Evolutionary conservation across 2,329 filamentous ascomycete genomes (phyloP).

Genomic region (Diplodia seriata): DNA sequence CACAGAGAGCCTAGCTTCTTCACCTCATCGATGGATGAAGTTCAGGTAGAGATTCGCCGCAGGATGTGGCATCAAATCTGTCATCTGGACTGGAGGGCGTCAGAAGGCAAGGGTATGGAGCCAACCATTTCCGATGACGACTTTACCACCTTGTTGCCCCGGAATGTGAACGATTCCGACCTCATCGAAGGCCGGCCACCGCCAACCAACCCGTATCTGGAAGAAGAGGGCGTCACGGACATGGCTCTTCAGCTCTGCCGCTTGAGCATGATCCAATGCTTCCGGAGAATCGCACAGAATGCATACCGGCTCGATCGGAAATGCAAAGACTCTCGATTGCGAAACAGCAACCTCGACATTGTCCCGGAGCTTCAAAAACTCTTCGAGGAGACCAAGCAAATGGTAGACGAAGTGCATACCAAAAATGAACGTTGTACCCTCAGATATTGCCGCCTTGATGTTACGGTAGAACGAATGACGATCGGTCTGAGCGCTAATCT

Average conservation of each 20-base stretch:
- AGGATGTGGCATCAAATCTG: slow-evolving; percentile 49
- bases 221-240: slow-evolving; percentile 42
- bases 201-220: slow-evolving; percentile 43
- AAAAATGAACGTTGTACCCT: slow-evolving; percentile 45
- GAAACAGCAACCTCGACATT: slow-evolving; percentile 36
- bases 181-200: slow-evolving; percentile 46
- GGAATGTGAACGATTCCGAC: slow-evolving; percentile 50
- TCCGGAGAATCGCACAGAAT: slow-evolving; percentile 47
- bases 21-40: slow-evolving; percentile 47
- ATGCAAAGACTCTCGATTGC: slow-evolving; percentile 35
- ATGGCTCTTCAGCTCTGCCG: slow-evolving; percentile 48
- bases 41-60: slow-evolving; percentile 48
- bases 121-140: slow-evolving; percentile 47
- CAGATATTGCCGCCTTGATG: slow-evolving; percentile 42
- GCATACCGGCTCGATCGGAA: slow-evolving; percentile 48
- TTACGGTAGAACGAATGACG: slow-evolving; percentile 44
- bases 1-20: slow-evolving; percentile 49
- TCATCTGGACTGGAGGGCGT: slow-evolving; percentile 48
- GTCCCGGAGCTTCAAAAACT: slow-evolving; percentile 44
- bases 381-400: slow-evolving; percentile 47
- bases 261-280: slow-evolving; percentile 44
- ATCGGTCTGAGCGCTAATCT: slow-evolving; percentile 44
- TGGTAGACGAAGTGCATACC: slow-evolving; percentile 46
- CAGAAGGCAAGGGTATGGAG: slow-evolving; percentile 50
- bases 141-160: slow-evolving; percentile 47